Base-by-base conservation (phyloP, 2,329 filamentous ascomycete species). In the Fusarium acutatum region DNA sequence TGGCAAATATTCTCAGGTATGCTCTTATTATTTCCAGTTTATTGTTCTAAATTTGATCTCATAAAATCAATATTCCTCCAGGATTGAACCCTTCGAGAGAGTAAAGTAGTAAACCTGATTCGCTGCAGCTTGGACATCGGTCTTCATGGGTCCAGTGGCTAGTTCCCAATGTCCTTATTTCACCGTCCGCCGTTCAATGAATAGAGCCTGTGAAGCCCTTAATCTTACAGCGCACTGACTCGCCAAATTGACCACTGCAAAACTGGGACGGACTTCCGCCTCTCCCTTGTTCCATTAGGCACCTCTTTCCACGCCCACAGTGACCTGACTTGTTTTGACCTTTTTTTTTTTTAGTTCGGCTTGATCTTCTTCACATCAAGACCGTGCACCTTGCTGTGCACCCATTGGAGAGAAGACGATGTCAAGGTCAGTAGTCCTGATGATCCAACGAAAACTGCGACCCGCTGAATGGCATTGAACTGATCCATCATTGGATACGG, bases 401-500 rank as follows among this genome's bases (percentile, higher is more conserved):
- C 7, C 61, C 44, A 66, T 24, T 67, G 64, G 5, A 67, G 61
- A 7, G 18, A 40, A 7, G 64, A 59, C 0, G 50, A 67, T 5
- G 61, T 44, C 7, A 58, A 12, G 1, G 64, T 67, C 12, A 67
- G 32, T 2, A 67, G 9, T 13, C 61, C 64, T 18, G 64, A 46
- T 14, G 64, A 67, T 5, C 50, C 61, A 11, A 67, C n/a, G 5
- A 67, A 66, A 1, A 67, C 64, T 7, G 63, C 37, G n/a, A 66
- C 30, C 6, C 64, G 50, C 20, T 66, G 61, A 30, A 20, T 18
- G 10, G 43, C 50, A 4, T 20, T 35, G 13, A 67, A 67, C 14
- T 66, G 32, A 24, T 67, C 61, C 64, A 67, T 66, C 64, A 67
- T 67, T 1, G 61, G 64, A 30, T 67, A 67, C 6, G 64, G 61